Base-by-base conservation (phyloP, 1,139 yeast genomes). In the Lodderomyces pseudojiufengensis region DNA sequence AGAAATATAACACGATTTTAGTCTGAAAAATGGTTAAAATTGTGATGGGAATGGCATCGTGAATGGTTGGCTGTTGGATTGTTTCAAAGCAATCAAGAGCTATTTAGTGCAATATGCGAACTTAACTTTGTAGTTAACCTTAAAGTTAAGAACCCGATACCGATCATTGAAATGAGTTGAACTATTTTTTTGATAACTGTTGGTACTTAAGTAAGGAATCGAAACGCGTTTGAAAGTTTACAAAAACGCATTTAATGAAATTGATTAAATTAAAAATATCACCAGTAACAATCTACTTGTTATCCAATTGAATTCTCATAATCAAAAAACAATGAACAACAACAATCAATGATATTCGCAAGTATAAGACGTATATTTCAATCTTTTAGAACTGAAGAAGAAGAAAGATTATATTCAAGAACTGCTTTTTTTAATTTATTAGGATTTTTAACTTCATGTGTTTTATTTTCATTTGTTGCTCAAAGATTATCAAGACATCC, bases 311-410 rank as follows among this genome's bases (percentile, higher is more conserved):
- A 12, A 29, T 18, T 8, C n/a, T n/a, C n/a, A n/a, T n/a, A n/a
- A n/a, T n/a, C n/a, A n/a, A n/a, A n/a, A n/a, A n/a, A 13, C 27
- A 11, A 14, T 11, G 20, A 5, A 18, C 7, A 18, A 18, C n/a
- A 24, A 20, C 32, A 20, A 30, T 25, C 34, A 14, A 74, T 74
- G 80, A 73, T 73, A 38, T 52, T 83, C 31, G 84, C 83, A 32
- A 83, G 85, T 51, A 73, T 84, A 33, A 63, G 95, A 37, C 65
- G 86, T 39, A 81, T 86, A 33, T 86, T 86, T 55, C 82, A 90
- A 29, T 82, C 94, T 4, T 85, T 85, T 50, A 62, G 95, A 20
- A 79, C 94, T 2, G 95, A 84, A 47, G 95, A 86, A 47, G 95
- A 86, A 50, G 95, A 86, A 54, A 62, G 92, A 38, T 63, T 71